Base-by-base conservation (phyloP, 768 basidiomycete species). In the Lyophyllum semitale region DNA sequence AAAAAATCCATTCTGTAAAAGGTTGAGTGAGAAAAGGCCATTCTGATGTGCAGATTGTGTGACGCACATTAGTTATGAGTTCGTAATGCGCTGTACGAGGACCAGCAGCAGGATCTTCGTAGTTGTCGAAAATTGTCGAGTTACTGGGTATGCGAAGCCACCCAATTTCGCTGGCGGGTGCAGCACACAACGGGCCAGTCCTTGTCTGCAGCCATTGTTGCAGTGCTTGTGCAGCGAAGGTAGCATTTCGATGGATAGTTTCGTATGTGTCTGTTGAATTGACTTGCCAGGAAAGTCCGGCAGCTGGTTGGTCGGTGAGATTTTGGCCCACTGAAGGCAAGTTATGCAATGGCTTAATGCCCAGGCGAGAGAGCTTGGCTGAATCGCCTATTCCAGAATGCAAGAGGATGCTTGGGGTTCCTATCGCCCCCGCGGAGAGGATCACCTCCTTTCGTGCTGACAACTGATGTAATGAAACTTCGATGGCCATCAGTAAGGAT, bases 391-490 rank as follows among this genome's bases (percentile, higher is more conserved):
- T 66, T 4, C 70, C 70, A 0, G 69, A 71, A 35, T 62, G 53
- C 45, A 69, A 48, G 3, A 71, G 53, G 15, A 71, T 58, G 18
- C 63, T 55, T 3, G 71, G 68, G 0, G 68, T 72, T 18, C 68
- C 69, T 26, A 71, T 58, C 5, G 67, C 50, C 2, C 73, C 73
- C 4, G 68, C 69, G 12, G 70, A 63, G 11, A 74, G 55, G 23
- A 74, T 62, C 33, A 74, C 60, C 50, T 73, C 72, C 38, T 69
- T 71, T 4, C 38, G 41, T 1, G 71, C 72, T 2, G 41, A 57
- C 17, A 65, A 58, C 2, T 1, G 42, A 29, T 37, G 54, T 41
- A 22, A 53, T 42, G 58, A 47, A 20, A n/a, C 41, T 42, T 13
- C 17, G 27, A 15, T 22, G n/a, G 8, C 11, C 17, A n/a, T 30